Percentiles rank a stretch among this genome's conserved stretches.
phyloP scores from a whole-genome alignment of 2,329 filamentous ascomycete species.

The Ophiostoma piceae region DNA sequence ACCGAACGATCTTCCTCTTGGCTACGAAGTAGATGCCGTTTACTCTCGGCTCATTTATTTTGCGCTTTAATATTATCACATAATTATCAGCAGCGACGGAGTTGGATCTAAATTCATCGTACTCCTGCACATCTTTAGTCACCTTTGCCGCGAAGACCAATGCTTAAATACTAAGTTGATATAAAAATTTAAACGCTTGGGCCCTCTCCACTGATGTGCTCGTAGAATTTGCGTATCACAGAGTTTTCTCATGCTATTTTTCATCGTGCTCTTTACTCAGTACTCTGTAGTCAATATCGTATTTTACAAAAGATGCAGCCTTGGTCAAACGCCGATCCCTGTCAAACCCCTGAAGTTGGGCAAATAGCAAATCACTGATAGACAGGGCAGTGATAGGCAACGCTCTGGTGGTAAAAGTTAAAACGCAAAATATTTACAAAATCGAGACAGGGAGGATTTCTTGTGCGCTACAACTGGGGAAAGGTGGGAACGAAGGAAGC shows the following conservation, averaged over 20 bases:
- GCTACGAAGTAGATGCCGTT: neutral
- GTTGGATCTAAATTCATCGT: neutral
- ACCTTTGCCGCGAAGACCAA: neutral
- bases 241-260: neutral
- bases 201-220: neutral
- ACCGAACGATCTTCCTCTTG: neutral
- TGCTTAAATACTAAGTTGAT: neutral
- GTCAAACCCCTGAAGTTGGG: neutral
- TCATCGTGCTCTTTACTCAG: neutral
- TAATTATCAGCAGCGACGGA: neutral
- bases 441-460: neutral
- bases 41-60: neutral
- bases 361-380: conserved; percentile 8
- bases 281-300: no score
- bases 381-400: neutral
- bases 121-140: neutral
- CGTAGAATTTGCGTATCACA: neutral
- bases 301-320: no score
- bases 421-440: neutral
- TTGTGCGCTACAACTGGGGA: neutral
- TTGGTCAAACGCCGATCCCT: neutral
- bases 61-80: neutral
- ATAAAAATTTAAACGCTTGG: neutral
- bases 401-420: neutral
- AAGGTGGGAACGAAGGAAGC: neutral